Base-by-base conservation (phyloP, 495 filamentous ascomycete genomes). In the Podospora fimiseda region DNA sequence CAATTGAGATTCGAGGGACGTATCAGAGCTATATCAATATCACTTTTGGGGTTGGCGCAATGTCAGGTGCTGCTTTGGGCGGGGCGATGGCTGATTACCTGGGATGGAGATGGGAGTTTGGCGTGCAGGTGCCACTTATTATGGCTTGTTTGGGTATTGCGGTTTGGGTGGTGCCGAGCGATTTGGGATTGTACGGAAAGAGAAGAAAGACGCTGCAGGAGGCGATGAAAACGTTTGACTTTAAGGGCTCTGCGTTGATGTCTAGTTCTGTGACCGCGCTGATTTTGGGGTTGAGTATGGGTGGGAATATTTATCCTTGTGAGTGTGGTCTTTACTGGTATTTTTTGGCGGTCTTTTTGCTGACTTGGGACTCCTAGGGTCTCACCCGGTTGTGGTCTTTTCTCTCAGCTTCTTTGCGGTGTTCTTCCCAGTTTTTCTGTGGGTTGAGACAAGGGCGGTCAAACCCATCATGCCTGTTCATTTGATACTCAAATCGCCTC, bases 11-110 rank as follows among this genome's bases (percentile, higher is more conserved):
- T 45, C 82, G 88, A 9, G 86, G 85, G 0, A 71, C 77, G 8
- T 93, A 85, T 54, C 88, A 93, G 59, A 84, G 82, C n/a, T 83
- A 87, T 52, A 75, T 89, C 55, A 91, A 90, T 52, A 72, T 90
- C 14, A 76, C 75, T 21, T 85, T 78, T 37, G 88, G 87, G 0
- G 55, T 77, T 1, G 75, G 71, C 7, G 75, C 79, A n/a, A 81
- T 82, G 24, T 55, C 82, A 8, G 88, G 88, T 0, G 82, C 86
- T 6, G 86, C 82, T 0, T 74, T 88, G 47, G 88, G 88, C 19
- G 88, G 88, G 1, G 73, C 79, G 49, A 78, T 93, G 47, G 87
- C 85, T 13, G 88, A 93, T 59, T 68, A 67, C 18, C 74, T 91
- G 33, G 87, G 87, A 21, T 90, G 86, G 86, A 73, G 87, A 36